Base-by-base conservation (phyloP, 2,329 filamentous ascomycete genomes). In the Cadophora gregata region DNA sequence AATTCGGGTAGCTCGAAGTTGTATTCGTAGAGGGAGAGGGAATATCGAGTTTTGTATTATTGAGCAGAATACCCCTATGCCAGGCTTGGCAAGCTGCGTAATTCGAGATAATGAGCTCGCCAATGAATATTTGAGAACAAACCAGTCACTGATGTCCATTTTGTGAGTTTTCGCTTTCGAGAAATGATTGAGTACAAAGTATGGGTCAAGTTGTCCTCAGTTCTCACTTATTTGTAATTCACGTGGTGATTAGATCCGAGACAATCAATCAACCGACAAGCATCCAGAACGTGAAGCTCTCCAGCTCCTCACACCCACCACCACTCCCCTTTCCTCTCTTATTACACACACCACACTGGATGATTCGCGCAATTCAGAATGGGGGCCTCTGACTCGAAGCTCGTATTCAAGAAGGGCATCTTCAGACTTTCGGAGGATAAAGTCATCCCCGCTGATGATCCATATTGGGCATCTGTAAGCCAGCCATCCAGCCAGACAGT, bases 321-420 rank as follows among this genome's bases (percentile, higher is more conserved):
- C 27, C 59, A 42, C 55, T 29, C 38, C 27, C 59, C 38, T 16
- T 16, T 42, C 38, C 14, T 16, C 38, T 42, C 14, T 2, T n/a
- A 6, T 6, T 48, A 55, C 31, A 21, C 59, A 67, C 50, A 67
- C 27, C 58, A 67, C 68, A 58, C 69, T 69, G 67, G 50, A 76
- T 76, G 73, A 70, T 51, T 69, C 62, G 21, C 62, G 48, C 70
- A 71, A 66, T 65, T 70, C 69, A 76, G 62, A 48, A 99, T 99
- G 96, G 96, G 96, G 80, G 95, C 95, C 78, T 97, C 95, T 81
- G 95, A 98, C 83, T 98, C 95, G 76, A 98, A 98, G 86, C 89
- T 98, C 78, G 93, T 95, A 78, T 98, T 99, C 86, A 98, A 97
- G 82, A 93, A 97, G 81, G 95, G 94, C 81, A 97, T 98, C 82